Evolutionary conservation across 2,329 filamentous ascomycete genomes (phyloP), one percentile per base, ranked within the genome.

Genomic region (Sporothrix euskadiensis): DNA sequence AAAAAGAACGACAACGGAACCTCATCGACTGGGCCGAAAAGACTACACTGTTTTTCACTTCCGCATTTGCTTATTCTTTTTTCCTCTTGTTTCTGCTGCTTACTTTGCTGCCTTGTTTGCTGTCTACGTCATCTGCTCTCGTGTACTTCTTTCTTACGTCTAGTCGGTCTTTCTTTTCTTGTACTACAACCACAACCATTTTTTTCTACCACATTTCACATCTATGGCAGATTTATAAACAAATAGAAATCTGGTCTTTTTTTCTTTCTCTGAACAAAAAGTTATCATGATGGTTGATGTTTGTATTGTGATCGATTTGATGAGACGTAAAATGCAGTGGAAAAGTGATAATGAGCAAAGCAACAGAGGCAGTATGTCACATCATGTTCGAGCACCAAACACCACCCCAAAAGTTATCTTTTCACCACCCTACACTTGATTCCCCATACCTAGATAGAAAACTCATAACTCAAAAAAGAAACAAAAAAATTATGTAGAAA

Each of bases 401-500:
- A 49, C 4, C 54, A 59, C 30, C 8, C 56, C 57, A n/a, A 39
- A 61, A 47, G 26, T 16, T 19, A 4, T n/a, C 3, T 19, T n/a
- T 35, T 61, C 30, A 16, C 10, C 12, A 49, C 12, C 44, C 44
- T 49, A 16, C 22, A 56, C 52, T 52, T 16, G 16, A 52, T 52
- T 61, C 1, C 14, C 59, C 35, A 19, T 41, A 22, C 52, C 47
- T 47, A 47, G 61, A 47, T 47, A 47, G 19, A 16, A 47, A 26
- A 26, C 19, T 35, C 35, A 44, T 44, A 44, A 44, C 35, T 44
- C 12, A 4, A 44, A 44, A 39, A 65, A 65, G 44, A 4, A 26
- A 65, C 59, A 41, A 63, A 63, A 65, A 65, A 26, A 65, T 61
- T 61, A 61, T 61, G n/a, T 63, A 63, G 32, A 63, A 63, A 39